Evolutionary conservation across 2,329 filamentous ascomycete genomes (phyloP), one percentile per base, ranked within the genome.

Genomic region (Diplocarpon rosae): DNA sequence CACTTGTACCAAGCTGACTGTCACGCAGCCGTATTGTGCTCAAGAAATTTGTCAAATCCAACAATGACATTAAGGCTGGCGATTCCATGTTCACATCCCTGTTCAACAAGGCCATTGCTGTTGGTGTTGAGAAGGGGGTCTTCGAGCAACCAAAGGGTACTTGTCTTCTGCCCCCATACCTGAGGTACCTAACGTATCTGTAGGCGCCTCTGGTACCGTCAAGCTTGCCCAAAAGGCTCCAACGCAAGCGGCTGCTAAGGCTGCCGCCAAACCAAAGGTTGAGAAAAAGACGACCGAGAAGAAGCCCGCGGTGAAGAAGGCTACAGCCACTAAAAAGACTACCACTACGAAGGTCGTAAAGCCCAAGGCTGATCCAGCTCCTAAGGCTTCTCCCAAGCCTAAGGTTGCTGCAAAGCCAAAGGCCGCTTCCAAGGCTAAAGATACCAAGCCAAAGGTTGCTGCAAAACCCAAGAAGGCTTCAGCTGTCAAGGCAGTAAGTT

Each of bases 21-120:
- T 42, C 33, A 20, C 32, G 38, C 44, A 65, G 63, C 56, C 81
- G 81, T 62, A 77, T 82, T 66, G 76, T 78, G 45, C 74, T 85
- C 63, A 84, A 84, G 73, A 85, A 85, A 65, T 85, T 85, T 64
- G 77, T 85, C 55, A 71, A 72, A 62, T 73, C 75, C 62, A 85
- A 84, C 75, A 83, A 84, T 71, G 75, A 75, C 60, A 69, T 80
- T 57, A 69, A 66, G 53, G 68, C 73, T 44, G 70, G 66, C 53
- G 72, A 75, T 51, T 65, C 66, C 44, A 69, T 71, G 46, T 84
- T 85, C 64, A 80, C 79, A 63, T 67, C 68, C 58, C 77, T 81
- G 36, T 79, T 85, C 72, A 85, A 84, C 73, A 73, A 75, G 56
- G 80, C 80, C 45, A 71, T 85, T 60, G 70, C 75, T 63, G 66